Evolutionary conservation across 306 rosid genomes (phyloP), one percentile per base, ranked within the genome.

Genomic region (Luffa aegyptiaca): DNA sequence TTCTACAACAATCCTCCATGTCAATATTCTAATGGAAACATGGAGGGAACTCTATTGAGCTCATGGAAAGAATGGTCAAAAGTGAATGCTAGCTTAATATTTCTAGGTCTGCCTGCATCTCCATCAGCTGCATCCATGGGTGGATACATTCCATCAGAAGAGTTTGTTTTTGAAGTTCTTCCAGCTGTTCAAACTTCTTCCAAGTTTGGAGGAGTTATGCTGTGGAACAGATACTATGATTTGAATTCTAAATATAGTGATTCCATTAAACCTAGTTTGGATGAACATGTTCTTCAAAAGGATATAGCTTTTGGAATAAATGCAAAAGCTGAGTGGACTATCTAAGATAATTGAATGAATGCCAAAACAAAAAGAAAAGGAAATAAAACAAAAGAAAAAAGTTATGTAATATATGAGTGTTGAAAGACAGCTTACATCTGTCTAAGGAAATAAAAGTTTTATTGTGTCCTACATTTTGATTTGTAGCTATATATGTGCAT

Each of bases 21-120:
- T 58, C 89, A 86, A 0, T 92, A 87, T 33, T 68, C 41, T 58
- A 12, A 37, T 5, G 86, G 86, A 0, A 79, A 86, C 56, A 58
- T 48, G 18, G 31, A 51, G 18, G 18, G 81, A 46, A 88, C 82
- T 31, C 86, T 92, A 5, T 11, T 84, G 5, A 81, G 8, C 2
- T 51, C 93, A 0, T 92, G 91, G 93, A 85, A 82, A 17, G 86
- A 83, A 35, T 92, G 97, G 93, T 84, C 82, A 26, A n/a, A 78
- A 3, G 6, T 77, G 53, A 79, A 79, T 6, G 93, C 92, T 14
- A 66, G 74, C 2, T 81, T 86, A 46, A 87, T 90, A 33, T 90
- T 92, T 74, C 62, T 89, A 84, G 95, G 97, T 36, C 75, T 92
- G 0, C 97, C 93, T 0, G 94, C 97, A 0, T 82, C 93, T 8